Base-by-base conservation (phyloP, 192 early-diverging fungal genomes). In the Diversispora epigaea region DNA sequence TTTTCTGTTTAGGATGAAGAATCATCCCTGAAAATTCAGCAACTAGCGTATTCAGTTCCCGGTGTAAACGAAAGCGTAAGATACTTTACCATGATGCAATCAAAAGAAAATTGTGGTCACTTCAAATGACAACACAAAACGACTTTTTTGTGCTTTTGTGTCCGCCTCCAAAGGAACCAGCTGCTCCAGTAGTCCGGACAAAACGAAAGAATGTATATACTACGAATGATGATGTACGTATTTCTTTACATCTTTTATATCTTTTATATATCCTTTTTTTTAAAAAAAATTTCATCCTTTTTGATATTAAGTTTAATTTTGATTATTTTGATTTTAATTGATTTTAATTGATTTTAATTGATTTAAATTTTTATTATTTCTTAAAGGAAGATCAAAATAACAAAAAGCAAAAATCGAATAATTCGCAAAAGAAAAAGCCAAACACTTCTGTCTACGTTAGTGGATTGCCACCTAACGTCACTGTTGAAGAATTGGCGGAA, bases 401-500 rank as follows among this genome's bases (percentile, higher is more conserved):
- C 15, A 82, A 85, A 72, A 89, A 90, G 65, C 82, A 81, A 60
- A 92, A 89, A 49, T 75, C 76, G 7, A 9, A 56, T 66, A 54
- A 41, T 45, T 32, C 78, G 77, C 69, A 81, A 68, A 71, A 79
- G 47, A 85, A 80, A 50, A 80, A 82, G 66, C 85, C 80, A 19
- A 94, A 89, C 73, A 94, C 91, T 0, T 91, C 92, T 5, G 85
- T 98, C 3, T 99, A 97, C 79, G 86, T 99, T 3, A 89, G 93
- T 1, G 90, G 91, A 19, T 81, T 99, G 46, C 97, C 96, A 12
- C 70, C 76, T 19, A 93, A 98, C 77, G 83, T 88, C 4, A 93
- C 93, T 9, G 81, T 90, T 14, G 90, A 93, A 0, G 96, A 99
- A 68, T 77, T 99, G 49, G 80, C 83, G 32, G 85, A 87, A 17